A percentile compares a stretch with the other conserved stretches of the same genome.
Conservation (phyloP, 2,329 filamentous ascomycete genomes). For the Nemania bipapillata region DNA sequence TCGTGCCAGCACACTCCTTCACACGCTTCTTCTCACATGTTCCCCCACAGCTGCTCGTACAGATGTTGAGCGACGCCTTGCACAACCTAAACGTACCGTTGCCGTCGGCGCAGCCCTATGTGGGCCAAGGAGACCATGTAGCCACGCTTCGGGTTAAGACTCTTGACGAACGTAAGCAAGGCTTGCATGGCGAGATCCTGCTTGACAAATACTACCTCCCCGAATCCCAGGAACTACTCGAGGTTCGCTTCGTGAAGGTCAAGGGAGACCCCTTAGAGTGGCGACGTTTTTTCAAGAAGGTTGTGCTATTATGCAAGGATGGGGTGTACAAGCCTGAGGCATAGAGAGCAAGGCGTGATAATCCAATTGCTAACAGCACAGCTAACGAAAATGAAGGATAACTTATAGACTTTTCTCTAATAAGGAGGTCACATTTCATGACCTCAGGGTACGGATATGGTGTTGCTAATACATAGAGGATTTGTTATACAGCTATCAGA, state of each 20-base stretch:
- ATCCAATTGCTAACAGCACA: background rate
- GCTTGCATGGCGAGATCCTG: conserved; percentile 77
- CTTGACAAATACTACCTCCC: conserved; percentile 73
- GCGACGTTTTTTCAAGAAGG: conserved; percentile 95
- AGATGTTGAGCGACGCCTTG: conserved; percentile 81
- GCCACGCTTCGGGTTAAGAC: conserved; percentile 78
- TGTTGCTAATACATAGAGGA: conserved; percentile 13
- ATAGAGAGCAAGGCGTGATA: conserved; percentile 45
- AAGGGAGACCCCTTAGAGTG: conserved; percentile 97
- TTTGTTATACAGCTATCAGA: conserved; percentile 1
- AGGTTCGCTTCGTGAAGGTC: conserved; percentile 90
- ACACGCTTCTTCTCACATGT: conserved; percentile 92
- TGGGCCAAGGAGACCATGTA: conserved; percentile 64
- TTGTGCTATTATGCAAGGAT: conserved; percentile 88
- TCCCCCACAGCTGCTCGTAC: conserved; percentile 77
- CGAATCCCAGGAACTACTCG: conserved; percentile 71
- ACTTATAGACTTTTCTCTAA: background rate
- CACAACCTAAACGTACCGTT: conserved; percentile 86
- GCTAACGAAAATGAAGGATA: background rate
- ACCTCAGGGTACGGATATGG: conserved; percentile 1
- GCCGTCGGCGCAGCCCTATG: conserved; percentile 59
- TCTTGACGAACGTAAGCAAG: conserved; percentile 76
- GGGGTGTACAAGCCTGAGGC: conserved; percentile 73
- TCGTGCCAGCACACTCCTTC: conserved; percentile 85
- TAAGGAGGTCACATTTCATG: background rate